These are phyloP conservation scores for Nitzschia sp. DNA, from an alignment of 108 stramenopile species.

Conservation along the genomic window DNA sequence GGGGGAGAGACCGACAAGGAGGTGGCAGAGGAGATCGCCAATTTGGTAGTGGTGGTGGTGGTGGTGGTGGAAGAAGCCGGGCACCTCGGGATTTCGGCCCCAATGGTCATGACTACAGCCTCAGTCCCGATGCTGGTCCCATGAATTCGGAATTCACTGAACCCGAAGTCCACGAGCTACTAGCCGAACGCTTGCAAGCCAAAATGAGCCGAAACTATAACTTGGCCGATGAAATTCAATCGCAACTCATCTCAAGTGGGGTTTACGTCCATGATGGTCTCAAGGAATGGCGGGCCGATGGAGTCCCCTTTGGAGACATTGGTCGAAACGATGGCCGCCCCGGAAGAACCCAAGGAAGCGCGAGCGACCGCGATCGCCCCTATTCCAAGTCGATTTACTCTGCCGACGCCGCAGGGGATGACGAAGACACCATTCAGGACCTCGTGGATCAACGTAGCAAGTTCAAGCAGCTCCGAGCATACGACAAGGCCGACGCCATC, in stretches of 20 bases:
- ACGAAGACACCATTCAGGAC: slow-evolving; percentile 3
- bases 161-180: slow-evolving; percentile 55
- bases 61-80: slow-evolving; percentile 12
- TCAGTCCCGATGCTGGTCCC: slow-evolving; percentile 40
- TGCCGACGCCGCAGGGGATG: neutral
- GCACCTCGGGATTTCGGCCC: slow-evolving; percentile 59
- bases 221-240: slow-evolving; percentile 61
- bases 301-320: slow-evolving; percentile 40
- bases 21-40: no score
- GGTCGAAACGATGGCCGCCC: slow-evolving; percentile 15
- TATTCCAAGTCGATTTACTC: slow-evolving; percentile 29
- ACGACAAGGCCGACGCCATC: slow-evolving; percentile 53
- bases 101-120: slow-evolving; percentile 75
- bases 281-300: slow-evolving; percentile 71
- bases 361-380: slow-evolving; percentile 2
- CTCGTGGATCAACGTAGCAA: slow-evolving; percentile 33
- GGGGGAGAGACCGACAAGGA: slow-evolving; percentile 8
- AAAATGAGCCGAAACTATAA: slow-evolving; percentile 57
- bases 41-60: slow-evolving; percentile 21
- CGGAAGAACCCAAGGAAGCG: slow-evolving; percentile 22
- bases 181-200: slow-evolving; percentile 61
- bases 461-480: slow-evolving; percentile 51
- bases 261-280: slow-evolving; percentile 59
- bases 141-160: slow-evolving; percentile 48
- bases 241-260: slow-evolving; percentile 37